Percentiles rank a stretch among this genome's conserved stretches.
phyloP scores from a whole-genome alignment of 169 alveolate species.

The Cryptosporidium muris region DNA sequence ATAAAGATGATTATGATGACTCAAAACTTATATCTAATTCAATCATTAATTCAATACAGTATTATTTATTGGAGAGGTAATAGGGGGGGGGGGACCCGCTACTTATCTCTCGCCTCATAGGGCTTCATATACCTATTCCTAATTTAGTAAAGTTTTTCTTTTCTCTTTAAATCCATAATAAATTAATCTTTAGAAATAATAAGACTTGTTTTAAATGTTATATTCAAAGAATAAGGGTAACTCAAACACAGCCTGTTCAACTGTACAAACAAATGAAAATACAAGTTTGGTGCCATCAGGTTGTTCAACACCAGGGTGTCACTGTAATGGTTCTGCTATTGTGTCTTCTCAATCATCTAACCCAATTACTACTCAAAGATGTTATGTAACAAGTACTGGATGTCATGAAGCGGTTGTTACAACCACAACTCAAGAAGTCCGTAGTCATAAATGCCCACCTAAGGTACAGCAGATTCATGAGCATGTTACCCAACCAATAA shows the following conservation, averaged over 20 bases:
- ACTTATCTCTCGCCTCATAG: too few species aligned
- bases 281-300: slow-evolving; percentile 47
- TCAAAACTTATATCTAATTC: too few species aligned
- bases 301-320: slow-evolving; percentile 33
- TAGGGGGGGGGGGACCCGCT: too few species aligned
- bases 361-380: slow-evolving; percentile 57
- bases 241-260: slow-evolving; percentile 31
- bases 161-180: neutral
- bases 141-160: neutral
- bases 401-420: slow-evolving; percentile 65
- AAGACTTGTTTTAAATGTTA: neutral
- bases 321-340: slow-evolving; percentile 51
- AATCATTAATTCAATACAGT: too few species aligned
- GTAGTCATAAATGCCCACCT: slow-evolving; percentile 67
- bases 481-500: slow-evolving; percentile 31
- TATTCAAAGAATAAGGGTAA: slow-evolving; percentile 15
- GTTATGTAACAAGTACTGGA: slow-evolving; percentile 50
- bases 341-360: slow-evolving; percentile 26
- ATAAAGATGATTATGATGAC: too few species aligned
- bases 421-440: slow-evolving; percentile 64
- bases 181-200: neutral
- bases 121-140: neutral
- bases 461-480: slow-evolving; percentile 62
- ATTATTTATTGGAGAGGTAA: too few species aligned
- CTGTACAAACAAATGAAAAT: slow-evolving; percentile 23